These are phyloP conservation scores for Melanopsichium pennsylvanicum DNA, from an alignment of 1,284 basidiomycete genomes.

Conservation along the genomic window DNA sequence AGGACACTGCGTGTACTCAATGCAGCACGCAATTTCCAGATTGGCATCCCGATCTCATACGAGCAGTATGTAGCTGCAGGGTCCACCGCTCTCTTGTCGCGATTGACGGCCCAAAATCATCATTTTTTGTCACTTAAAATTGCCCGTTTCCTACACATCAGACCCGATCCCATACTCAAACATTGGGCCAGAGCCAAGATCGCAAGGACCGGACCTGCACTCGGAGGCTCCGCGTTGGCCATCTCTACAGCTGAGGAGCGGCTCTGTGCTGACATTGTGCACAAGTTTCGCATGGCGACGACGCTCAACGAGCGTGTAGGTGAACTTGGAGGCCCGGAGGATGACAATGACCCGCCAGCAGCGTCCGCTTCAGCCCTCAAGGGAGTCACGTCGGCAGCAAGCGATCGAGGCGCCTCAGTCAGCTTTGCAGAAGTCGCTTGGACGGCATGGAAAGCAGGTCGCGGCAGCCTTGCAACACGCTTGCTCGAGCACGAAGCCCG, in stretches of 20 bases:
- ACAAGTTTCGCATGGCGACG: slow-evolving; percentile 78
- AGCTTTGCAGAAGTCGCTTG: slow-evolving; percentile 95
- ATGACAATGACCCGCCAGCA: slow-evolving; percentile 2
- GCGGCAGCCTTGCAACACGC: slow-evolving; percentile 84
- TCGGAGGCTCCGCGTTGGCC: slow-evolving; percentile 18
- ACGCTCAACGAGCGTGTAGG: slow-evolving; percentile 43
- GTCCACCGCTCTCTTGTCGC: slow-evolving; percentile 73
- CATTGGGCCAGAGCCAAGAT: slow-evolving; percentile 98
- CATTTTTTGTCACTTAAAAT: slow-evolving; percentile 93
- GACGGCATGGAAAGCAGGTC: slow-evolving; percentile 89
- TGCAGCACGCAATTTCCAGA: slow-evolving; percentile 85
- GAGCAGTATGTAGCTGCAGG: slow-evolving; percentile 73
- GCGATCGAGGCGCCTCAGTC: slow-evolving; percentile 67
- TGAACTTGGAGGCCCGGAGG: slow-evolving; percentile 22
- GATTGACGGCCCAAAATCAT: slow-evolving; percentile 84
- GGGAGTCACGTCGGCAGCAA: not conserved
- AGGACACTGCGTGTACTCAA: slow-evolving; percentile 94
- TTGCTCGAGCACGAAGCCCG: slow-evolving; percentile 89
- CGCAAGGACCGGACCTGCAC: slow-evolving; percentile 70
- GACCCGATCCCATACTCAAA: slow-evolving; percentile 85
- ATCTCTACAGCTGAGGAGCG: slow-evolving; percentile 72
- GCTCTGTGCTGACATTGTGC: slow-evolving; percentile 81
- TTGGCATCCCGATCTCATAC: slow-evolving; percentile 92
- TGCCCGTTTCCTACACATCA: slow-evolving; percentile 81
- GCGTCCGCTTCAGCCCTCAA: not conserved